Evolutionary conservation across 2,329 filamentous ascomycete genomes (phyloP), one percentile per base, ranked within the genome.

Genomic region (Paramyrothecium roridum): DNA sequence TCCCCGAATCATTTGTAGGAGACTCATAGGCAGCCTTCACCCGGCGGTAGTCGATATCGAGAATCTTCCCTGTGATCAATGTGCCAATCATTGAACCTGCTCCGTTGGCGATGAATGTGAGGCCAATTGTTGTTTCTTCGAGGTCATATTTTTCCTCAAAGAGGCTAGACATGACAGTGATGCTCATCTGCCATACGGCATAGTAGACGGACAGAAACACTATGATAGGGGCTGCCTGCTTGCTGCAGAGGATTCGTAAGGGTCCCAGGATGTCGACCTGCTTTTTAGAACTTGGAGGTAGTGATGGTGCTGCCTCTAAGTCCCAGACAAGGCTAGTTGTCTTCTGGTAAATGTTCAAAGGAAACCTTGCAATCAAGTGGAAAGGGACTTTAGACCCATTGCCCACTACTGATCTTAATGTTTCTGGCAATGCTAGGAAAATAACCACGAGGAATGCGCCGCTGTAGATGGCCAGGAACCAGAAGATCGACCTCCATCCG

Each of bases 51-150:
- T 85, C 78, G 17, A 65, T 54, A 57, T 85, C 77, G 0, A 84
- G 72, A 33, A 84, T 69, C 50, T 75, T 81, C 19, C 82, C 81
- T 0, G 76, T 80, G 12, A 79, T 61, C 0, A 82, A 65, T 0
- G 79, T 82, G 1, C 80, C 81, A 3, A 81, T 62, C 59, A 84
- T 81, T 19, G 77, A 81, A 1, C 82, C 81, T 0, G 75, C 73
- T 0, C 82, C 82, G 22, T 82, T 82, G 21, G 80, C 78, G 2
- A 85, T 75, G 56, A 82, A 84, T 0, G 77, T 77, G 2, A 82
- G 65, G 0, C 79, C 80, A 16, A 79, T 75, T 46, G 80, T 69
- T 3, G 71, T 74, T 54, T 77, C 75, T 4, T 54, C 64, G 1
- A 80, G 67, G 8, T 68, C 67, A 55, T 83, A 83, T 3, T 59